Conservation (phyloP, 257 asterid species). For the Solanum tacnaense region DNA sequence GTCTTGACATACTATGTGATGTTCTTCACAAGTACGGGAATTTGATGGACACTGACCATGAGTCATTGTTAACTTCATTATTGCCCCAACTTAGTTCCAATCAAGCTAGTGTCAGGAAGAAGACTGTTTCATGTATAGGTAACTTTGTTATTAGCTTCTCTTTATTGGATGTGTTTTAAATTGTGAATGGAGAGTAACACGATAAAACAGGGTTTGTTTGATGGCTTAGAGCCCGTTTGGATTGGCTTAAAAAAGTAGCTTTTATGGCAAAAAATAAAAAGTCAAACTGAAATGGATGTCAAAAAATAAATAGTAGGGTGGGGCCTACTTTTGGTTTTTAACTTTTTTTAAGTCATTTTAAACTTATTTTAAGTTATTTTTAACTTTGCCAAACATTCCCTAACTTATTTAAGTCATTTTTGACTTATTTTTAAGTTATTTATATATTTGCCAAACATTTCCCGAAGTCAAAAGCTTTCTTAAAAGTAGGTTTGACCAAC, state of each 20-base stretch:
- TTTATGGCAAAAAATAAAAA: too few relatives aligned
- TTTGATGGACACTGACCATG: constrained; percentile 81
- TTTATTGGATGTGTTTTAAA: not conserved
- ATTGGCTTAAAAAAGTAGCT: not conserved
- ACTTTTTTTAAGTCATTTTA: not conserved
- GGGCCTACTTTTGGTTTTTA: too few relatives aligned
- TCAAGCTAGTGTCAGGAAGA: constrained; percentile 97
- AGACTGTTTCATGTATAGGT: constrained; percentile 94
- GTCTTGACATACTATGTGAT: constrained; percentile 90
- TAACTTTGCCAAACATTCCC: not conserved
- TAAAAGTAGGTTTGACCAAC: not conserved
- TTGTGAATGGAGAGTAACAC: not conserved
- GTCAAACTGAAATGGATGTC: not conserved
- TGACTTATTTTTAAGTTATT: not conserved
- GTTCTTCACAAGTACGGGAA: constrained; percentile 96
- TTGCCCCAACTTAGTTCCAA: constrained; percentile 77
- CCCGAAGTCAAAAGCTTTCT: not conserved
- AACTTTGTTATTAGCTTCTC: constrained; percentile 9
- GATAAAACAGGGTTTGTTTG: not conserved
- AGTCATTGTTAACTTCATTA: constrained; percentile 57
- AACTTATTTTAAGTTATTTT: not conserved
- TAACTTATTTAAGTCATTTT: too few relatives aligned
- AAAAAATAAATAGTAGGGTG: too few relatives aligned
- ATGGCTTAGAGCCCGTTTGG: not conserved
- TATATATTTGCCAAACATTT: not conserved